phyloP scores from a whole-genome alignment of 106 monocot genomes.

The Platanthera guangdongensis region DNA sequence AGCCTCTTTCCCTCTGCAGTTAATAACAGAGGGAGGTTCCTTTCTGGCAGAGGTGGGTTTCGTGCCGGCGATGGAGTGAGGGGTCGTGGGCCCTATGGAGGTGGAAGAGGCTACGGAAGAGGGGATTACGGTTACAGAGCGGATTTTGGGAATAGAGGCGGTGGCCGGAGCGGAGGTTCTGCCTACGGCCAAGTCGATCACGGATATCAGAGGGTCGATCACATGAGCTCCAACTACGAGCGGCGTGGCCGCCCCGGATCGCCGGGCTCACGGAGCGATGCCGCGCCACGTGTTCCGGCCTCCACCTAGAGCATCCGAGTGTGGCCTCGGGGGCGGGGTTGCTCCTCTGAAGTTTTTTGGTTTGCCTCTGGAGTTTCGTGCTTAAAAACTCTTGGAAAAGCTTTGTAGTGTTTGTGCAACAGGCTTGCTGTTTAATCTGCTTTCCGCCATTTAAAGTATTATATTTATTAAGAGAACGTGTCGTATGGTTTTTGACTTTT shows the following conservation, averaged over 20 bases:
- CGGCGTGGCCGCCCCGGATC: constrained; percentile 31
- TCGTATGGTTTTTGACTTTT: no score
- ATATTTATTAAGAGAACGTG: no score
- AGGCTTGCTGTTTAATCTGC: no score
- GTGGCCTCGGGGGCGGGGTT: not conserved
- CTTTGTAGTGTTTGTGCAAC: not conserved
- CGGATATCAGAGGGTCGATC: constrained; percentile 54
- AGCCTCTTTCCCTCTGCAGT: constrained; percentile 20
- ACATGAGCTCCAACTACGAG: constrained; percentile 15
- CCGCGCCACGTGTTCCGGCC: not conserved
- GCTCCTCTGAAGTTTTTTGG: not conserved
- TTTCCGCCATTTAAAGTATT: no score
- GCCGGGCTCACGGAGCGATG: not conserved
- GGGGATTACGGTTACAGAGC: constrained; percentile 30
- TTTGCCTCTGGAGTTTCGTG: not conserved
- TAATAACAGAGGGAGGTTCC: constrained; percentile 39
- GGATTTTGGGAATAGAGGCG: constrained; percentile 41
- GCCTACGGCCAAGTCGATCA: constrained; percentile 20
- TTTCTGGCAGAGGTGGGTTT: constrained; percentile 48
- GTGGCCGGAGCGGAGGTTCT: constrained; percentile 27
- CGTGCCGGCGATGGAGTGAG: constrained; percentile 39
- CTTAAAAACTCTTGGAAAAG: not conserved
- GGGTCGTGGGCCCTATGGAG: constrained; percentile 40
- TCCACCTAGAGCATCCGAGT: not conserved
- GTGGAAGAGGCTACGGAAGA: constrained; percentile 58